Base-by-base conservation (phyloP, 2,329 filamentous ascomycete species). In the Pseudocercospora macadamiae region DNA sequence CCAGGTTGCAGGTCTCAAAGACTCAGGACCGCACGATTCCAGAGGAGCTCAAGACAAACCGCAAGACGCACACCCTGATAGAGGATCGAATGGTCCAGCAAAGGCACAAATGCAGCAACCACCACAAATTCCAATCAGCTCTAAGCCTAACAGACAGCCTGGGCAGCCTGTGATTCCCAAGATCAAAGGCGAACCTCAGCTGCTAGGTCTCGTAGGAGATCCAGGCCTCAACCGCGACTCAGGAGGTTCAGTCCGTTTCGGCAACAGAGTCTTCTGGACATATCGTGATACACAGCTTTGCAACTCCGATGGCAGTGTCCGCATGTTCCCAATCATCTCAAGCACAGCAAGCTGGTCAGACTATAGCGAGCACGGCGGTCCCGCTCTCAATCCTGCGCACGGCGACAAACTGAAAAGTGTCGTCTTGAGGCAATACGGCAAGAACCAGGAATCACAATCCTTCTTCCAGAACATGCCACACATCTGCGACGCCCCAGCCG, bases 311-410 rank as follows among this genome's bases (percentile, higher is more conserved):
- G 61, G 61, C 21, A 56, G 49, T 23, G 52, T 61, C 14, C 60
- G 57, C 18, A 55, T 57, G 47, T 52, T 64, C n/a, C 61, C 61
- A 1, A 64, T 64, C 42, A 64, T 64, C 14, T 54, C 54, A 12
- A 64, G 57, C 51, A 64, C 62, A 10, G 62, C 60, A 12, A 54
- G 48, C n/a, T 64, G 62, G 62, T 57, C 60, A 2, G 60, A 64
- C 26, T 56, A 53, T 12, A 54, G 58, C 18, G 23, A 42, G n/a
- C 19, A 61, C 14, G 61, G 59, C 4, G 51, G 53, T n/a, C 61
- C 61, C n/a, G 53, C 51, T 9, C 45, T 64, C 5, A 52, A 64
- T 23, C 51, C n/a, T 14, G 53, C 23, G 12, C 48, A 52, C 21
- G 37, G 32, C 5, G 56, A 55, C 23, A 47, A 36, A 10, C 37